Conservation (phyloP, 2,329 filamentous ascomycete genomes). For the Diaporthe aspalathi region DNA sequence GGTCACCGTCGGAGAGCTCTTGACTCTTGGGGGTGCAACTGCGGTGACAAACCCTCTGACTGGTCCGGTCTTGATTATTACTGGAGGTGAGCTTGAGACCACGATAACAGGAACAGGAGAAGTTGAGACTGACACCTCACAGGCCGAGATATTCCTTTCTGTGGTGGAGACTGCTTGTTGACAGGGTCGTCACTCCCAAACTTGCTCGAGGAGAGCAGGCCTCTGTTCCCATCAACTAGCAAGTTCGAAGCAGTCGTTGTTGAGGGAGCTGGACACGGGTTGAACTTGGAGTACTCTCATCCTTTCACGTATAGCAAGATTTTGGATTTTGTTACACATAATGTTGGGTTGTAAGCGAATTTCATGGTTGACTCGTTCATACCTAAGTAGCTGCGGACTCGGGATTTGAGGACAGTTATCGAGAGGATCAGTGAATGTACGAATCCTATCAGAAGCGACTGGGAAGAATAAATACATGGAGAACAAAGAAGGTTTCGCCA, state of each 20-base stretch:
- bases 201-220: constrained; percentile 56
- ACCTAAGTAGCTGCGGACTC: background rate
- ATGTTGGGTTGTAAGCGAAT: constrained; percentile 9
- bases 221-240: constrained; percentile 57
- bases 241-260: constrained; percentile 66
- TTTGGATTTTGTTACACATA: constrained; percentile 31
- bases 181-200: constrained; percentile 53
- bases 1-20: constrained; percentile 67
- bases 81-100: constrained; percentile 56
- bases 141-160: constrained; percentile 66
- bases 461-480: too few species aligned
- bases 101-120: background rate
- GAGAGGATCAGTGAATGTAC: too few species aligned
- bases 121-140: background rate
- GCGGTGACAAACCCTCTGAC: constrained; percentile 53
- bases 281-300: constrained; percentile 55
- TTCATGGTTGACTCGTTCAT: background rate
- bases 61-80: constrained; percentile 70
- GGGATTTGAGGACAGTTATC: too few species aligned
- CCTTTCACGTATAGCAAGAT: constrained; percentile 37
- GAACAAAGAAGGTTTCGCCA: too few species aligned
- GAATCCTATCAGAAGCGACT: too few species aligned
- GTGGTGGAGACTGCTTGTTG: constrained; percentile 68
- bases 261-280: constrained; percentile 60
- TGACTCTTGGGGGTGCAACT: constrained; percentile 62